Evolutionary conservation across 495 filamentous ascomycete genomes (phyloP), one percentile per base, ranked within the genome.

Genomic region (Penicillium flavigenum): DNA sequence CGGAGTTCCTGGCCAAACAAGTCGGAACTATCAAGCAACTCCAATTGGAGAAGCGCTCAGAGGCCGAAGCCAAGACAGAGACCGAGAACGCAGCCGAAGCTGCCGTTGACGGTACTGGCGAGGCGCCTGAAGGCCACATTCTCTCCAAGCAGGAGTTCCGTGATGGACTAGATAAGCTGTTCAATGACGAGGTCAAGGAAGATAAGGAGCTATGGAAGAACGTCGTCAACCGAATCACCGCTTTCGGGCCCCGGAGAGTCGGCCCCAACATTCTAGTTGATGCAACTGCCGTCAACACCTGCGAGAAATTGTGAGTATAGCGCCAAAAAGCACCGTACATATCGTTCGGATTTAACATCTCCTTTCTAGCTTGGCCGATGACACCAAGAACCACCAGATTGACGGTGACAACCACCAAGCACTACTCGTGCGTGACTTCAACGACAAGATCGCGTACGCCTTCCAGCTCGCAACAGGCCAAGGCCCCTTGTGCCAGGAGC

Each of bases 211-310:
- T 83, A 11, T 97, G 93, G 92, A 82, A 81, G 56, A 81, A 83
- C 47, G 79, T 89, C 7, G 82, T 96, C 29, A 88, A 95, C 57
- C 84, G 86, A 63, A 92, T 98, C 61, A 84, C 84, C 20, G 88
- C 92, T 0, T 99, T 99, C 73, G 94, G 95, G 0, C 94, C 94
- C 4, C 76, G 86, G 51, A 77, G 95, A 65, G 83, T 83, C 17
- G 95, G 94, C 1, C 90, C 94, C 5, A 99, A 98, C 66, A 70
- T 99, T 16, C 79, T 99, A 1, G 85, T 99, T 53, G 94, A 98
- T 75, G 80, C 81, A 8, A 97, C 92, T 4, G 78, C 83, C 42
- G 82, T 83, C 20, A 83, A 84, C 34, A 81, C 86, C 17, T 93
- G 89, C 71, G 80, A 86, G 26, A 88, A 85, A 76, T 86, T 91